Evolutionary conservation across 2,329 filamentous ascomycete genomes (phyloP).

Genomic region (Ustilaginoidea virens): DNA sequence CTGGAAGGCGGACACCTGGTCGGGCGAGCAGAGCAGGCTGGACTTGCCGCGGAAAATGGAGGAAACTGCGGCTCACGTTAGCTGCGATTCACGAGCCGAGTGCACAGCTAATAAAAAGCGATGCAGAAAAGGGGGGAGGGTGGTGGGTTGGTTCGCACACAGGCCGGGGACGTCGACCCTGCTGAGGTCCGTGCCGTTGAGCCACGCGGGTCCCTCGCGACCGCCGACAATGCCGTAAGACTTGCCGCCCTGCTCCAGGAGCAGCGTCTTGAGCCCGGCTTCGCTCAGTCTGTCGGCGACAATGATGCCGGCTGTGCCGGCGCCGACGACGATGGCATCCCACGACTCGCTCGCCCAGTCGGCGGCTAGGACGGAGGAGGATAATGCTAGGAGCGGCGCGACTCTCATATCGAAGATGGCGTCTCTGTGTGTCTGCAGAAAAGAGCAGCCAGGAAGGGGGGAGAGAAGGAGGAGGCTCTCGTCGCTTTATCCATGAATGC

Average conservation of each 20-base stretch:
- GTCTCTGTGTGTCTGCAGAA: too few species aligned
- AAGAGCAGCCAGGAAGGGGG: too few species aligned
- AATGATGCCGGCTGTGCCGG: slow-evolving; percentile 36
- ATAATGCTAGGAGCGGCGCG: too few species aligned
- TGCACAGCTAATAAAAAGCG: too few species aligned
- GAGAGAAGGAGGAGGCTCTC: too few species aligned
- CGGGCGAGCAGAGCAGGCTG: slow-evolving; percentile 22
- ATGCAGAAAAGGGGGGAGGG: too few species aligned
- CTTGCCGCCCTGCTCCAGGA: slow-evolving; percentile 34
- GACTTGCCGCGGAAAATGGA: slow-evolving; percentile 29
- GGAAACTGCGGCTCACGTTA: slow-evolving; percentile 17
- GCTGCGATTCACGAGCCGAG: too few species aligned
- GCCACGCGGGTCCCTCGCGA: slow-evolving; percentile 30
- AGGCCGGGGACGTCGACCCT: slow-evolving; percentile 38
- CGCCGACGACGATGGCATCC: slow-evolving; percentile 27
- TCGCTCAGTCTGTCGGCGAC: slow-evolving; percentile 34
- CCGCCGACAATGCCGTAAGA: slow-evolving; percentile 34
- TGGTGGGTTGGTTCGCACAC: too few species aligned
- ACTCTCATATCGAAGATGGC: too few species aligned
- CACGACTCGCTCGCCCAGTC: slow-evolving; percentile 8
- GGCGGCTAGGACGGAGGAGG: too few species aligned
- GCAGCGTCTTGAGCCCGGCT: slow-evolving; percentile 32
- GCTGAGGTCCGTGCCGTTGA: slow-evolving; percentile 28
- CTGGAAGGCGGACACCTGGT: slow-evolving; percentile 25
- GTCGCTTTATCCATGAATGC: too few species aligned